These are phyloP conservation scores for Luvunga scandens DNA, from an alignment of 345 rosid species.

Conservation along the genomic window DNA sequence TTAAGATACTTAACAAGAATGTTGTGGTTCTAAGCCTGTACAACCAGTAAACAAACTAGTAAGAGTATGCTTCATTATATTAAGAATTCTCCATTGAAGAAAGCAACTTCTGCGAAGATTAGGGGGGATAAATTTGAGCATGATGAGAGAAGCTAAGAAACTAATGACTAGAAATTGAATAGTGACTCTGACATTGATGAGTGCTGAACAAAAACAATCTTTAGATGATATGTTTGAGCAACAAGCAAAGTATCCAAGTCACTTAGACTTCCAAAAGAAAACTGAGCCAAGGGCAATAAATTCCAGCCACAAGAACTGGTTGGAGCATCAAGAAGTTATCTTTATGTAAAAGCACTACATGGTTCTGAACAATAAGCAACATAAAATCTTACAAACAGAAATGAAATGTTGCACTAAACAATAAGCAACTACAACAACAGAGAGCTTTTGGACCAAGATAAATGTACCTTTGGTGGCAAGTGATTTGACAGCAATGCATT, in stretches of 20 bases:
- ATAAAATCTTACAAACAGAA: neutral
- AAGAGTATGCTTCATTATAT: neutral
- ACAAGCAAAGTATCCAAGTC: neutral
- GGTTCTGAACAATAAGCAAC: neutral
- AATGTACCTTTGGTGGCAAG: conserved; percentile 88
- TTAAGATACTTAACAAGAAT: neutral
- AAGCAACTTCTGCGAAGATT: neutral
- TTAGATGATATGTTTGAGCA: neutral
- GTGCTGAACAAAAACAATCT: neutral
- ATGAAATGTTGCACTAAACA: neutral
- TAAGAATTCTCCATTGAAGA: neutral
- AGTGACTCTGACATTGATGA: neutral
- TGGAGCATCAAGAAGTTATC: neutral
- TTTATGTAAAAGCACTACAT: neutral
- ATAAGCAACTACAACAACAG: neutral
- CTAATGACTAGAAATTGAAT: neutral
- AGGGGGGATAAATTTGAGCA: neutral
- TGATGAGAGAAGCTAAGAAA: neutral
- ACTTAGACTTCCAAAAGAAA: neutral
- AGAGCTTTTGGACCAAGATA: neutral
- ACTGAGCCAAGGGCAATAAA: neutral
- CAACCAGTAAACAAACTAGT: neutral
- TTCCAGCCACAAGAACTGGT: neutral
- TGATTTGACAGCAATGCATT: conserved; percentile 93
- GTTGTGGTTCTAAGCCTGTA: neutral